These are phyloP conservation scores for Candida cerambycidarum DNA, from an alignment of 805 yeast species.

Conservation along the genomic window DNA sequence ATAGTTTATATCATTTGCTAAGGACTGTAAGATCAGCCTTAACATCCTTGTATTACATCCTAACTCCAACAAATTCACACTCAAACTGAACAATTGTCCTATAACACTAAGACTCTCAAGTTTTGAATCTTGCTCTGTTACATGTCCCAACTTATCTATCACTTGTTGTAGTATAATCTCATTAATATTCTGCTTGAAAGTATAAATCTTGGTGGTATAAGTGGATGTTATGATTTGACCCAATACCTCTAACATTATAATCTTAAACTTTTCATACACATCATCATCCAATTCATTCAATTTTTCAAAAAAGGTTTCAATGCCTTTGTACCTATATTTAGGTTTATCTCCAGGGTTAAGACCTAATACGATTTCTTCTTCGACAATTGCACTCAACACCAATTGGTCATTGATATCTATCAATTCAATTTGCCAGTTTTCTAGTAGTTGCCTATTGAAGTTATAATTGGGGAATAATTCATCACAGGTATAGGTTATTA, in stretches of 20 bases:
- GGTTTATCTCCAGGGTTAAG: constrained; percentile 9
- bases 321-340: constrained; percentile 1
- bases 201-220: constrained; percentile 25
- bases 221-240: constrained; percentile 22
- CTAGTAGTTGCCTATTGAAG: constrained; percentile 28
- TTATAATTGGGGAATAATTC: constrained; percentile 22
- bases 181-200: constrained; percentile 19
- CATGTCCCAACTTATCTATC: constrained; percentile 5
- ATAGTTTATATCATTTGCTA: background rate
- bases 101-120: constrained; percentile 14
- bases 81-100: constrained; percentile 23
- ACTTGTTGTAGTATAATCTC: constrained; percentile 22
- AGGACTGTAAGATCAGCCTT: constrained; percentile 15
- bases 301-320: constrained; percentile 12
- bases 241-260: constrained; percentile 28
- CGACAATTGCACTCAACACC: constrained; percentile 22
- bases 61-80: constrained; percentile 29
- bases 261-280: constrained; percentile 28
- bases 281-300: constrained; percentile 23
- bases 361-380: constrained; percentile 23
- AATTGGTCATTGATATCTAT: constrained; percentile 23
- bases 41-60: constrained; percentile 31
- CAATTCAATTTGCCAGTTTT: constrained; percentile 39
- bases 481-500: constrained; percentile 25
- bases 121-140: background rate